These are phyloP conservation scores for Fagus sylvatica DNA, from an alignment of 306 rosid species.

Conservation along the genomic window DNA sequence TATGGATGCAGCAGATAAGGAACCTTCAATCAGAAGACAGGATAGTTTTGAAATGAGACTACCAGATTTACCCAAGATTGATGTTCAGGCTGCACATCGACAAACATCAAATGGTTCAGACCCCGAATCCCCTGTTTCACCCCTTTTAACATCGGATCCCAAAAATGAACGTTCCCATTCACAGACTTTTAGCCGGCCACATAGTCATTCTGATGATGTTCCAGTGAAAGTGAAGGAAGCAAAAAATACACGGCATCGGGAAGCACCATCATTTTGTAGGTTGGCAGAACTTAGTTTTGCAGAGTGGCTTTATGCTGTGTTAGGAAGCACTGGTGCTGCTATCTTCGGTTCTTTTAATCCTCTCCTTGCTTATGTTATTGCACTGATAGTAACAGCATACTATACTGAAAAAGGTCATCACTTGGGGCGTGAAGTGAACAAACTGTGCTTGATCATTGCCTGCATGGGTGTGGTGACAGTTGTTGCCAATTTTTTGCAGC, in stretches of 20 bases:
- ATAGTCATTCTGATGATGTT: conserved; percentile 75
- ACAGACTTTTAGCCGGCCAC: conserved; percentile 94
- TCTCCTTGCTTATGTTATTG: conserved; percentile 95
- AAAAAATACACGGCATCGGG: conserved; percentile 50
- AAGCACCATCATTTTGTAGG: conserved; percentile 91
- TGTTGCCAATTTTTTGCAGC: conserved; percentile 97
- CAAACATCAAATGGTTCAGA: conserved; percentile 85
- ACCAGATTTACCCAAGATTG: conserved; percentile 92
- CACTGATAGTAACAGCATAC: conserved; percentile 84
- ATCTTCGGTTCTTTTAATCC: conserved; percentile 99
- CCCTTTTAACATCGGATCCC: conserved; percentile 95
- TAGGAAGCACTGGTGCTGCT: conserved; percentile 98
- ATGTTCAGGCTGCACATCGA: conserved; percentile 71
- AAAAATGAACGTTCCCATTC: conserved; percentile 98
- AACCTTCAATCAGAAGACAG: conserved; percentile 85
- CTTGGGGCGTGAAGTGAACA: conserved; percentile 61
- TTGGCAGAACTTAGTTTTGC: conserved; percentile 95
- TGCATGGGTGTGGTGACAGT: conserved; percentile 97
- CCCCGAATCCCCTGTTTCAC: conserved; percentile 98
- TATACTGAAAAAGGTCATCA: conserved; percentile 42
- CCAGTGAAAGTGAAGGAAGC: conserved; percentile 46
- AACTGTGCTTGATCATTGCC: conserved; percentile 96
- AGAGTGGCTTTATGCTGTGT: conserved; percentile 97
- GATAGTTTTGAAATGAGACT: conserved; percentile 98
- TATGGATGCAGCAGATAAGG: conserved; percentile 70